A percentile compares a stretch with the other conserved stretches of the same genome.
These are phyloP conservation scores for Rhazya stricta DNA, from an alignment of 257 asterid genomes.

Conservation along the genomic window DNA sequence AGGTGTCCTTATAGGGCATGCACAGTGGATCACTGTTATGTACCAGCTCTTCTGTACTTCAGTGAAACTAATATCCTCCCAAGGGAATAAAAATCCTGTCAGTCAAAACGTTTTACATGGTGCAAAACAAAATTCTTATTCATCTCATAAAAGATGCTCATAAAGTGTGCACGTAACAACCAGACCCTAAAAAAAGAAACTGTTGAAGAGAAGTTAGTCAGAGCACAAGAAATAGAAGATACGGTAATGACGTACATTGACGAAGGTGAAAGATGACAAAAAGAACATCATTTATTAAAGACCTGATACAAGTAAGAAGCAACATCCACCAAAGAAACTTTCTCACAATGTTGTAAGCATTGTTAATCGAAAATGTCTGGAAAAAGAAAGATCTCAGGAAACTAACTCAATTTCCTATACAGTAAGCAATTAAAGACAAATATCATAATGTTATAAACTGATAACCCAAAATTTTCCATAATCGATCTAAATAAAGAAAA, in stretches of 20 bases:
- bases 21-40: constrained; percentile 15
- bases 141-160: not conserved
- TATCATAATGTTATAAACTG: not conserved
- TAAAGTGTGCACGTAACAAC: not conserved
- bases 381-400: not conserved
- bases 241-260: not conserved
- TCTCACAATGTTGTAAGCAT: not conserved
- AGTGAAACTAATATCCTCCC: constrained; percentile 23
- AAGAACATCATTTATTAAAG: not conserved
- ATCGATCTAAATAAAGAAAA: not conserved
- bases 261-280: not conserved
- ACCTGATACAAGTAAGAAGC: not conserved
- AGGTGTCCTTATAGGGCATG: constrained; percentile 22
- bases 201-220: not conserved
- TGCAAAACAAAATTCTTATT: constrained; percentile 1
- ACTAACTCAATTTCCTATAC: not conserved
- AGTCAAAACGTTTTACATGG: constrained; percentile 22
- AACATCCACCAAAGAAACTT: not conserved
- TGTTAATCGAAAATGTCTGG: not conserved
- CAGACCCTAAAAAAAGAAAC: not conserved
- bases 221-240: not conserved
- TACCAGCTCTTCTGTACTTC: constrained; percentile 14
- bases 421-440: not conserved
- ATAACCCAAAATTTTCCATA: not conserved
- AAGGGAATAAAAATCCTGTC: constrained; percentile 18